phyloP scores from a whole-genome alignment of 345 rosid species.

The Angophora floribunda region DNA sequence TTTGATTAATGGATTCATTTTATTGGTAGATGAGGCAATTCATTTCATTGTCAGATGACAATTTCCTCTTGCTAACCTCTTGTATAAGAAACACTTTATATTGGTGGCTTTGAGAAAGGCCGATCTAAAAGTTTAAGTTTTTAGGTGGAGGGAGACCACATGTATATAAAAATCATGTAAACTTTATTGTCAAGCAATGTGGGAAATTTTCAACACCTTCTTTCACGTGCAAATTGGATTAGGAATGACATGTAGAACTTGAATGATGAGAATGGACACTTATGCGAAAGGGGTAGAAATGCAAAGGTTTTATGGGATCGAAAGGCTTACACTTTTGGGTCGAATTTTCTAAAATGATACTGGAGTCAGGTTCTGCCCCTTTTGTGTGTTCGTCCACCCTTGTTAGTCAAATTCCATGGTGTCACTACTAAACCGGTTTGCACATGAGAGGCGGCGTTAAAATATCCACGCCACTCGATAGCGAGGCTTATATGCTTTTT shows the following conservation, averaged over 20 bases:
- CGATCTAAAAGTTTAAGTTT: not conserved
- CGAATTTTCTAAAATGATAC: not conserved
- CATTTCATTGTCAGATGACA: not conserved
- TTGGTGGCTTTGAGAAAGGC: fast-evolving
- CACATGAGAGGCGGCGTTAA: not conserved
- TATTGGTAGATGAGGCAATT: not conserved
- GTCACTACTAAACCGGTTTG: not conserved
- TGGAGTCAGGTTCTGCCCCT: fast-evolving
- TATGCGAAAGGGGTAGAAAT: not conserved
- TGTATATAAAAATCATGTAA: not conserved
- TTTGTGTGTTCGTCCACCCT: fast-evolving
- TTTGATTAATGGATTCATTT: not conserved
- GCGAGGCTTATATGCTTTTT: not conserved
- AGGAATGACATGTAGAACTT: not conserved
- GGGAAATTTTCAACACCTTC: fast-evolving
- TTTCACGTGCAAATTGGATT: not conserved
- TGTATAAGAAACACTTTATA: not conserved
- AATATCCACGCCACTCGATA: not conserved
- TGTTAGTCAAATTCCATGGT: not conserved
- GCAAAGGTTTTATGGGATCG: not conserved
- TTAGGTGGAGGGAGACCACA: fast-evolving
- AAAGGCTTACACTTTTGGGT: not conserved
- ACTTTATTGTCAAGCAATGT: not conserved
- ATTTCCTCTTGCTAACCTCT: not conserved
- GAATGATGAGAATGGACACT: not conserved